Evolutionary conservation across 2,329 filamentous ascomycete species (phyloP), one percentile per base, ranked within the genome.

Genomic region (Domatiomyces catenatus): DNA sequence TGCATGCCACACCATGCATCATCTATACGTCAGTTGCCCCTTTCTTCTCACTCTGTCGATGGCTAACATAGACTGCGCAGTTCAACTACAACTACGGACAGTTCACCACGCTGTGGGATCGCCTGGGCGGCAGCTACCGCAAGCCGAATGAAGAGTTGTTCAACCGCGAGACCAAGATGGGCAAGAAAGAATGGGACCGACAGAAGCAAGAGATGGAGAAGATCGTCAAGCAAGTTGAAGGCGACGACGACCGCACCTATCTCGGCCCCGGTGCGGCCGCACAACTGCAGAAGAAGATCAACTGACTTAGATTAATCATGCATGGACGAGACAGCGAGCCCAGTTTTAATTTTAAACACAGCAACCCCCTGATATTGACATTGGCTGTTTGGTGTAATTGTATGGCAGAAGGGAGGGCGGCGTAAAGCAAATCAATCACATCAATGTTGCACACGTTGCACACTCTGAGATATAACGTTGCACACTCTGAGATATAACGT

Each of bases 31-130:
- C 22, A 24, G 44, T 47, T 19, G 42, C 18, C 36, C 18, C 6
- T 10, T 5, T 17, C 17, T 36, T 36, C 8, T 36, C 28, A 2
- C 28, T 36, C 28, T 10, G 2, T 36, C 28, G 5, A 3, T 36
- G 28, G 32, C 43, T 46, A 28, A 46, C 19, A 15, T 17, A 1
- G n/a, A 26, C 42, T 53, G 22, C 47, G 10, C 85, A 86, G 68
- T 86, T 86, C 73, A 84, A 85, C 70, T 86, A 85, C 75, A 95
- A 94, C 71, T 95, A 94, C 62, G 89, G 89, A 52, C 89, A 95
- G 67, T 95, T 89, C 71, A 92, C 86, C 15, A 94, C 88, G 0
- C 72, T 92, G 18, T 94, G 89, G 84, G 89, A 95, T 67, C 81
- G 89, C 49, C 68, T 94, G 18, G 86, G 86, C 50, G 84, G 84